Percentiles rank a stretch among this genome's conserved stretches.
These are phyloP conservation scores for Wickerhamiella slavikovae DNA, from an alignment of 805 yeast species.

Conservation along the genomic window DNA sequence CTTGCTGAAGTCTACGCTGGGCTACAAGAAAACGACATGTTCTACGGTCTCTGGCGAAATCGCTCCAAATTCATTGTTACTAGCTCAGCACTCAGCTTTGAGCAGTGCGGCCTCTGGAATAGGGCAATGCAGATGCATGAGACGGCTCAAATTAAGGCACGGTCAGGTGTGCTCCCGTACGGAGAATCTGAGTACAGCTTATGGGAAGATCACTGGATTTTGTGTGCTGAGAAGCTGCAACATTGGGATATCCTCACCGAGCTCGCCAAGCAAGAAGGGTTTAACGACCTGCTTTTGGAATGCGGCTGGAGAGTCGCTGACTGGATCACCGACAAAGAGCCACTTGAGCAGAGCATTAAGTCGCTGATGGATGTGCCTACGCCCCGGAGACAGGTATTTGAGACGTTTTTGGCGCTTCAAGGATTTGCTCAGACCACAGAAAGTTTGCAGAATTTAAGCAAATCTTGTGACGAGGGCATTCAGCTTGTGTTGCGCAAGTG, in stretches of 20 bases:
- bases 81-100: slow-evolving; percentile 78
- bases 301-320: slow-evolving; percentile 99
- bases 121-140: slow-evolving; percentile 87
- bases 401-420: slow-evolving; percentile 81
- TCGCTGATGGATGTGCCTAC: slow-evolving; percentile 98
- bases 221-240: slow-evolving; percentile 89
- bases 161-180: slow-evolving; percentile 87
- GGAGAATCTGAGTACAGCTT: slow-evolving; percentile 86
- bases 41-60: slow-evolving; percentile 94
- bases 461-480: slow-evolving; percentile 87
- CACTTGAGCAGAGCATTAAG: slow-evolving; percentile 81
- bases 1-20: slow-evolving; percentile 72
- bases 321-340: slow-evolving; percentile 89
- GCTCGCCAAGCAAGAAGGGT: slow-evolving; percentile 92
- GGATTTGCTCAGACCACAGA: slow-evolving; percentile 84
- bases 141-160: slow-evolving; percentile 87
- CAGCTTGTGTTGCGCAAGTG: slow-evolving; percentile 82
- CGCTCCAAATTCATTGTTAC: slow-evolving; percentile 90
- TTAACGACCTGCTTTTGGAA: slow-evolving; percentile 82
- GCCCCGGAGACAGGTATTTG: slow-evolving; percentile 87
- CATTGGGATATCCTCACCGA: slow-evolving; percentile 97
- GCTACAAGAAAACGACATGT: slow-evolving; percentile 87
- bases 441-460: slow-evolving; percentile 63
- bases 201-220: slow-evolving; percentile 98
- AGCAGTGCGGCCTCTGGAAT: slow-evolving; percentile 89